Percentiles rank a stretch among this genome's conserved stretches.
These are phyloP conservation scores for Apiosordaria backusii DNA, from an alignment of 495 filamentous ascomycete genomes.

Conservation along the genomic window DNA sequence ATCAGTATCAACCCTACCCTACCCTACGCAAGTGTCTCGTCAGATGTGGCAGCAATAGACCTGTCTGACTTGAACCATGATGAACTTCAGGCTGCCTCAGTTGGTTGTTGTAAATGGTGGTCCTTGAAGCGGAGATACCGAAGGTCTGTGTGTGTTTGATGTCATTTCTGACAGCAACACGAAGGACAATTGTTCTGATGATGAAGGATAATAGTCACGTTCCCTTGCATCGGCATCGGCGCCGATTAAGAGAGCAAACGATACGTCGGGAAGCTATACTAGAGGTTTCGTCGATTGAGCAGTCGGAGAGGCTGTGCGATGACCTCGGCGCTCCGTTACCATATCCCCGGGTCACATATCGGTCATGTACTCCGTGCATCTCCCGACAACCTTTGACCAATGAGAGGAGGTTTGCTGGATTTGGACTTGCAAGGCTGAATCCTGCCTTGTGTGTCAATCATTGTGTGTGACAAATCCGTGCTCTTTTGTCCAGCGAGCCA, in stretches of 20 bases:
- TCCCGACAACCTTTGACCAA: neutral
- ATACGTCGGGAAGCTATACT: neutral
- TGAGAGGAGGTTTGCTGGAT: neutral
- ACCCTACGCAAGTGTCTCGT: too few relatives aligned
- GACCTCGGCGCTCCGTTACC: slow-evolving; percentile 1
- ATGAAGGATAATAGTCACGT: neutral
- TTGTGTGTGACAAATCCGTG: neutral
- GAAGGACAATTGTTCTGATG: too few relatives aligned
- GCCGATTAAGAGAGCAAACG: neutral
- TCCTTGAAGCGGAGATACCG: neutral
- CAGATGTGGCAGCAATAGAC: too few relatives aligned
- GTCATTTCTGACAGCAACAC: too few relatives aligned
- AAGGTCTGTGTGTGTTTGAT: neutral
- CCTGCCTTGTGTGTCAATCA: neutral
- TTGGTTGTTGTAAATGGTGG: too few relatives aligned
- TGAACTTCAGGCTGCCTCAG: too few relatives aligned
- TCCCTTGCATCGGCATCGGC: neutral
- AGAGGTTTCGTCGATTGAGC: neutral
- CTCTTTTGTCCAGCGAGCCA: neutral
- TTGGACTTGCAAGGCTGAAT: slow-evolving; percentile 1
- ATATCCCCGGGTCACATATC: neutral
- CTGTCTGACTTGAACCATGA: too few relatives aligned
- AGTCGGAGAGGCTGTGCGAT: neutral
- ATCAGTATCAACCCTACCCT: too few relatives aligned
- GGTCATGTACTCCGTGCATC: neutral